These are phyloP conservation scores for Paulownia fortunei DNA, from an alignment of 257 asterid genomes.

Conservation along the genomic window DNA sequence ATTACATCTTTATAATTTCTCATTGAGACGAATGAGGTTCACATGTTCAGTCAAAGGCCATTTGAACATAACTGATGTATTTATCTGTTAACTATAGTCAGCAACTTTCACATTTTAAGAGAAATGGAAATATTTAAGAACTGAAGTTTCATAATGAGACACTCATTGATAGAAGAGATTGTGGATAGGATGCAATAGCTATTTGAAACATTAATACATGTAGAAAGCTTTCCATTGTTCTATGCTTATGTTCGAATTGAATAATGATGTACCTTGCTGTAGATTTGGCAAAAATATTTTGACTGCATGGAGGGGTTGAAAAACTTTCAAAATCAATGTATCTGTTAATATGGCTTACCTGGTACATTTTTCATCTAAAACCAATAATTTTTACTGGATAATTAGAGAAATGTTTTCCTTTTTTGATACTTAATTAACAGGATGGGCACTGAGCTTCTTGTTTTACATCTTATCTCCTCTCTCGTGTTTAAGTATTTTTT, in stretches of 20 bases:
- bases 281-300: background rate
- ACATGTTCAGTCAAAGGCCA: no score
- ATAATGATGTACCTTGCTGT: background rate
- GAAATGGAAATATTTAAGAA: no score
- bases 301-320: background rate
- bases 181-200: background rate
- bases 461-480: background rate
- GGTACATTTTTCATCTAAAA: background rate
- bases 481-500: background rate
- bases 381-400: background rate
- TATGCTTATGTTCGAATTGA: background rate
- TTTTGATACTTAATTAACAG: background rate
- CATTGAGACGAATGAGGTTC: background rate
- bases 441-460: constrained; percentile 3
- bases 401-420: background rate
- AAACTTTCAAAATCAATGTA: background rate
- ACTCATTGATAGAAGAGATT: background rate
- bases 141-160: no score
- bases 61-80: no score
- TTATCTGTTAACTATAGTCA: no score
- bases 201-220: background rate
- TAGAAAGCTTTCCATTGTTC: no score
- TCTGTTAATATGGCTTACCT: background rate
- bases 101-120: no score
- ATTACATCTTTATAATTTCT: background rate